Conservation (phyloP, 2,329 filamentous ascomycete genomes). For the Colletotrichum sp. region DNA sequence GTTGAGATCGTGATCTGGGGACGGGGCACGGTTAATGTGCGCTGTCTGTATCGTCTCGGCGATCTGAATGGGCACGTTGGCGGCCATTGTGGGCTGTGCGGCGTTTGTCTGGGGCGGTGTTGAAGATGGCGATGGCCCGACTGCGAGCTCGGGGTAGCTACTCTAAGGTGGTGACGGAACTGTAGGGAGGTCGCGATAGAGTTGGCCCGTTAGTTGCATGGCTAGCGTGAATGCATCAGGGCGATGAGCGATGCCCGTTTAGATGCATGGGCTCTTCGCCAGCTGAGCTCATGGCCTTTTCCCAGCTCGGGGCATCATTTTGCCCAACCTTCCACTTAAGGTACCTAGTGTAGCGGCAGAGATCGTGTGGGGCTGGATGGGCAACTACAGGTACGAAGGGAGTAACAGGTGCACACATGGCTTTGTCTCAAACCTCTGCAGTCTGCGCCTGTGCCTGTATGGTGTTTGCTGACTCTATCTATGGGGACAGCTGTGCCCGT, state of each 20-base stretch:
- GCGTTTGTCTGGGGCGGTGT: not conserved
- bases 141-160: not conserved
- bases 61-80: conserved; percentile 67
- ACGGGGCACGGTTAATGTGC: conserved; percentile 76
- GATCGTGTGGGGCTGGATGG: conserved; percentile 2
- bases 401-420: not conserved
- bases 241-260: not conserved
- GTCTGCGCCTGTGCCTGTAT: not conserved
- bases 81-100: conserved; percentile 42
- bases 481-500: not conserved
- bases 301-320: not conserved
- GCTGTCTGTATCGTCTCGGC: conserved; percentile 83
- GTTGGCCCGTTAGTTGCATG: conserved; percentile 12
- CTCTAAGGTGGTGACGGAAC: not conserved
- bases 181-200: conserved; percentile 6
- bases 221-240: not conserved
- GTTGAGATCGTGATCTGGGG: conserved; percentile 76
- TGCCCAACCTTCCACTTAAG: not conserved
- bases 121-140: not conserved
- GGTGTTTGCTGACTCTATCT: not conserved
- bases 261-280: not conserved
- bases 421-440: not conserved
- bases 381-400: not conserved
- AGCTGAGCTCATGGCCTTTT: conserved; percentile 7
- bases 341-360: not conserved